phyloP scores from a whole-genome alignment of 495 filamentous ascomycete species.

The Podospora tetraspora region DNA sequence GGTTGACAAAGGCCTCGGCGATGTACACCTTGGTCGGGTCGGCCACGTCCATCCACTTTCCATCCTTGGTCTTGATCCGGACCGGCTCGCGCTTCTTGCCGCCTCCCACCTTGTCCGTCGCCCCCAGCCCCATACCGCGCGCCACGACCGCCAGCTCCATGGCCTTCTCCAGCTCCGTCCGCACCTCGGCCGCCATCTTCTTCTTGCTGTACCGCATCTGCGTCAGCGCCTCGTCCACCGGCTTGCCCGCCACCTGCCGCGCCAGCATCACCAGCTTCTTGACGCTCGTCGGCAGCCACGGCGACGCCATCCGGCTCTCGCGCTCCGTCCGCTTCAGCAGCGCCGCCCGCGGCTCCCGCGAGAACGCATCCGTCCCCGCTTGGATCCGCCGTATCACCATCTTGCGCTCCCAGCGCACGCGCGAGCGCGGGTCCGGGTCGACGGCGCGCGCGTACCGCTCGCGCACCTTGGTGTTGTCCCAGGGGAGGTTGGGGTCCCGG shows the following conservation, averaged over 20 bases:
- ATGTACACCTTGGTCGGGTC: slow-evolving; percentile 79
- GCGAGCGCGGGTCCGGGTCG: slow-evolving; percentile 62
- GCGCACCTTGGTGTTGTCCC: slow-evolving; percentile 29
- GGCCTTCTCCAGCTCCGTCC: slow-evolving; percentile 69
- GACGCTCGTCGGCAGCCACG: slow-evolving; percentile 67
- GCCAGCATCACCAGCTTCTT: slow-evolving; percentile 87
- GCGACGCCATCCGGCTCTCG: slow-evolving; percentile 55
- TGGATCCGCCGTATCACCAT: slow-evolving; percentile 69
- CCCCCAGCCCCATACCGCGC: slow-evolving; percentile 79
- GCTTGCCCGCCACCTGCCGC: slow-evolving; percentile 85
- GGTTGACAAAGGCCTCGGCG: slow-evolving; percentile 84
- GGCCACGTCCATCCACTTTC: slow-evolving; percentile 54
- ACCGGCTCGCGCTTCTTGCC: slow-evolving; percentile 12
- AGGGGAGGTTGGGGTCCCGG: not conserved
- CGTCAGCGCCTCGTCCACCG: slow-evolving; percentile 80
- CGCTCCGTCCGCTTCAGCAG: slow-evolving; percentile 70
- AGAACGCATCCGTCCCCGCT: slow-evolving; percentile 42
- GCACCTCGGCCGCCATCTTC: slow-evolving; percentile 78
- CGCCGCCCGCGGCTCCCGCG: slow-evolving; percentile 58
- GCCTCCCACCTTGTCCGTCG: not conserved
- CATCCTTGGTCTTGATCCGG: slow-evolving; percentile 50
- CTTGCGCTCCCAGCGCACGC: slow-evolving; percentile 72
- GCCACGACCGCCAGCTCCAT: slow-evolving; percentile 69
- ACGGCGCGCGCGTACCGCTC: slow-evolving; percentile 51
- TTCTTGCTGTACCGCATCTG: slow-evolving; percentile 97